Conservation (phyloP, 257 asterid species). For the Orobanche coerulescens region DNA sequence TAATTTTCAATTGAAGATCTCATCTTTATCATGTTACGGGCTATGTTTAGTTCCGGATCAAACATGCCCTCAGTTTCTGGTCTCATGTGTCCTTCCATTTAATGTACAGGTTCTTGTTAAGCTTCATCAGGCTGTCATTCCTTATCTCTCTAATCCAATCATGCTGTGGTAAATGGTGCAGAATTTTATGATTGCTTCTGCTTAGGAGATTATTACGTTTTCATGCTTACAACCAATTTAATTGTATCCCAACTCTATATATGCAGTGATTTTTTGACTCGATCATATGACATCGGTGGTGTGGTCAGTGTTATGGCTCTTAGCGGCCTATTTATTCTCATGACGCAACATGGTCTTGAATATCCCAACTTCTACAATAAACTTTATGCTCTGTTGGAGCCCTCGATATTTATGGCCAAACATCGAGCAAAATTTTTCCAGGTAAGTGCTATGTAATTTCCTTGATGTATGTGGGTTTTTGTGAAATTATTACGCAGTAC, state of each 20-base stretch:
- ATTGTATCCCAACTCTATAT: slow-evolving; percentile 7
- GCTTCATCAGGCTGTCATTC: slow-evolving; percentile 71
- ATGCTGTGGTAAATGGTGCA: slow-evolving; percentile 59
- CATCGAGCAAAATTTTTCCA: slow-evolving; percentile 82
- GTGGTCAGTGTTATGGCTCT: slow-evolving; percentile 96
- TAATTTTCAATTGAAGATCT: not conserved
- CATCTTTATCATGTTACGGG: not conserved
- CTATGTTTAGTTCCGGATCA: slow-evolving; percentile 1
- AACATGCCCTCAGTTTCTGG: not conserved
- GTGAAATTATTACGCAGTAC: not conserved
- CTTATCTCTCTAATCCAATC: slow-evolving; percentile 71
- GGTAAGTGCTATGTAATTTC: slow-evolving; percentile 28
- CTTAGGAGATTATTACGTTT: slow-evolving; percentile 11
- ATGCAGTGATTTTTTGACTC: slow-evolving; percentile 92
- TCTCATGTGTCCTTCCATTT: slow-evolving; percentile 15
- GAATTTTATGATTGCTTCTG: slow-evolving; percentile 15
- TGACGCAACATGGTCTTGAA: slow-evolving; percentile 94
- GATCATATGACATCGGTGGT: slow-evolving; percentile 92
- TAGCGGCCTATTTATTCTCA: slow-evolving; percentile 74
- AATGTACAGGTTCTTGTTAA: slow-evolving; percentile 64
- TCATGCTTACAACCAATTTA: slow-evolving; percentile 6
- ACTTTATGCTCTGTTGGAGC: slow-evolving; percentile 81
- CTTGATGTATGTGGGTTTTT: not conserved
- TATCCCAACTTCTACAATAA: slow-evolving; percentile 87
- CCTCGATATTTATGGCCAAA: slow-evolving; percentile 81